Evolutionary conservation across 495 filamentous ascomycete genomes (phyloP), one percentile per base, ranked within the genome.

Genomic region (Trichocladium antarcticum): DNA sequence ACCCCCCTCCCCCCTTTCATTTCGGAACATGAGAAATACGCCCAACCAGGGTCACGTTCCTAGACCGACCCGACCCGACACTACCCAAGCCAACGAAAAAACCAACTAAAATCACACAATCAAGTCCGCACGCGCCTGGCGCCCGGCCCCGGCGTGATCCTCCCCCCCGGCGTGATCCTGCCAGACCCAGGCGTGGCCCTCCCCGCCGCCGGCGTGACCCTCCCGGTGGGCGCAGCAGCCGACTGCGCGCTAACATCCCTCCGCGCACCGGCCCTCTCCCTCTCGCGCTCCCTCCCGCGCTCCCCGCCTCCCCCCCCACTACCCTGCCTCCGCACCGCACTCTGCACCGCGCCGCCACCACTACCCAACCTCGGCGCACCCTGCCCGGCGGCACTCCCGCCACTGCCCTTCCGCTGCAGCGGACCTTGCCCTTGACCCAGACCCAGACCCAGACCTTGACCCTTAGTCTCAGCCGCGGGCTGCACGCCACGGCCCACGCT

Each of bases 401-500:
- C 36, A 32, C 39, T 41, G 14, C 0, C 39, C 42, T 27, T 29
- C 35, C 50, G 24, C 42, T 24, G 35, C 48, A 20, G 11, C 15
- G 15, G 31, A 6, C 0, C 8, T 19, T n/a, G 22, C 34, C 8
- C 9, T n/a, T 45, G 34, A 9, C 6, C 9, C 41, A 37, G 41
- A 21, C 14, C 28, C 32, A 22, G n/a, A n/a, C n/a, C n/a, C n/a
- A n/a, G n/a, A n/a, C n/a, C n/a, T n/a, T n/a, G n/a, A n/a, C n/a
- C n/a, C n/a, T n/a, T n/a, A n/a, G n/a, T n/a, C n/a, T n/a, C n/a
- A n/a, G n/a, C n/a, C n/a, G n/a, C n/a, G n/a, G n/a, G n/a, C 21
- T 35, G 24, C 14, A 38, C 44, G 14, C n/a, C n/a, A n/a, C 48
- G 16, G 21, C 50, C 58, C 0, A 58, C 55, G 16, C 60, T 63